phyloP scores from a whole-genome alignment of 2,329 filamentous ascomycete species.

The Fusarium pseudograminearum region DNA sequence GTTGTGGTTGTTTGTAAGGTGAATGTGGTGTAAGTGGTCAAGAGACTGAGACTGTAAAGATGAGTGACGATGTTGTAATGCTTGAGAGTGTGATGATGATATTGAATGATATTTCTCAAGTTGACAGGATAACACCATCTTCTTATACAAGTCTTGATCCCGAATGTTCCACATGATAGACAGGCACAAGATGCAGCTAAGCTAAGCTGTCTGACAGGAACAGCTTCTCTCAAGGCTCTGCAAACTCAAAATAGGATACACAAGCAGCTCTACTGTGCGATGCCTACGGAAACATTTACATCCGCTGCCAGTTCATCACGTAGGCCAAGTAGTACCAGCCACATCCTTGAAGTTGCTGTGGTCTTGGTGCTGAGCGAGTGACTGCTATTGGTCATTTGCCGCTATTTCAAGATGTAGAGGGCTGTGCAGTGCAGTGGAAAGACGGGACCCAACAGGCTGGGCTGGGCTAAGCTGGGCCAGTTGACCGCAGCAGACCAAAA shows the following conservation, averaged over 20 bases:
- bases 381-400: conserved; percentile 18
- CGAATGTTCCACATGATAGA: conserved; percentile 7
- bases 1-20: conserved; percentile 40
- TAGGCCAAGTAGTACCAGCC: conserved; percentile 19
- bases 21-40: neutral
- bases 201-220: conserved; percentile 21
- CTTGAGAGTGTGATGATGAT: conserved; percentile 17
- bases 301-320: conserved; percentile 31
- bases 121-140: conserved; percentile 26
- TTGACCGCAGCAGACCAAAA: conserved; percentile 31
- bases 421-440: conserved; percentile 28
- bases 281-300: conserved; percentile 24
- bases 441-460: conserved; percentile 3
- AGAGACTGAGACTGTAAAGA: neutral
- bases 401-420: conserved; percentile 35
- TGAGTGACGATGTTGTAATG: neutral
- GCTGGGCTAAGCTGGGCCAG: neutral
- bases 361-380: conserved; percentile 13
- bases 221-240: conserved; percentile 19
- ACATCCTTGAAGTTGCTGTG: conserved; percentile 5
- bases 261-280: neutral
- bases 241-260: conserved; percentile 26
- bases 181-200: conserved; percentile 16
- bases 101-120: conserved; percentile 36
- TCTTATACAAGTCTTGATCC: conserved; percentile 40